These are phyloP conservation scores for Aspergillus sp. DNA, from an alignment of 2,329 filamentous ascomycete species.

Conservation along the genomic window DNA sequence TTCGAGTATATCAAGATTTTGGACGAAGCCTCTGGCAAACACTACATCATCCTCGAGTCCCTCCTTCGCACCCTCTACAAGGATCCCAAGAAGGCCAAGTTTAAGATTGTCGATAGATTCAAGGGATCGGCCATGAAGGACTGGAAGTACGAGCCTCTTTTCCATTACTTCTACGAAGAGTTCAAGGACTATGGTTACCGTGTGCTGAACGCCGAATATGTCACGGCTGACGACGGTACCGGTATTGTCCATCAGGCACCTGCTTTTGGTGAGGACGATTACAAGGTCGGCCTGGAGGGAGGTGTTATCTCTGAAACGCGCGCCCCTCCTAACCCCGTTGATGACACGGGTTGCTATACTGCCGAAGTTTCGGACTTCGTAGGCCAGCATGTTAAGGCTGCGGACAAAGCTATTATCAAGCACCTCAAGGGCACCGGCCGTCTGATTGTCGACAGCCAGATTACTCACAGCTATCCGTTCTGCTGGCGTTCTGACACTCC, in stretches of 20 bases:
- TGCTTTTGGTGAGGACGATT: slow-evolving; percentile 95
- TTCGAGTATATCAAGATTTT: slow-evolving; percentile 85
- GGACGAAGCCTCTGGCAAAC: slow-evolving; percentile 76
- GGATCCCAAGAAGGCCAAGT: slow-evolving; percentile 93
- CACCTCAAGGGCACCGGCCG: slow-evolving; percentile 73
- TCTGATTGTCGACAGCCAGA: slow-evolving; percentile 78
- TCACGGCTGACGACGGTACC: slow-evolving; percentile 85
- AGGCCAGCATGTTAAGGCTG: slow-evolving; percentile 85
- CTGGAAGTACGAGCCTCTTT: slow-evolving; percentile 85
- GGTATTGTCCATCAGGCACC: slow-evolving; percentile 93
- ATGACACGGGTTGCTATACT: slow-evolving; percentile 78
- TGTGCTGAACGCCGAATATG: slow-evolving; percentile 79
- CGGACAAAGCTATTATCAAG: slow-evolving; percentile 92
- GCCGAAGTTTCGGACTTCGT: slow-evolving; percentile 74
- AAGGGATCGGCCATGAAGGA: slow-evolving; percentile 82
- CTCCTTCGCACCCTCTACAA: slow-evolving; percentile 83
- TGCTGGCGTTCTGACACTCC: slow-evolving; percentile 95
- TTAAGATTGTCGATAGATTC: slow-evolving; percentile 74
- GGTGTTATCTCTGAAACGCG: slow-evolving; percentile 76
- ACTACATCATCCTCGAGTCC: slow-evolving; percentile 81
- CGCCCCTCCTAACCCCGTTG: slow-evolving; percentile 85
- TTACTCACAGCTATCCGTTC: slow-evolving; percentile 90
- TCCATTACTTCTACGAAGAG: slow-evolving; percentile 84
- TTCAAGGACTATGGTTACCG: slow-evolving; percentile 83
- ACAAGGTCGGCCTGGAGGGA: slow-evolving; percentile 71